These are phyloP conservation scores for Jasminum sambac DNA, from an alignment of 257 asterid genomes.

Conservation along the genomic window DNA sequence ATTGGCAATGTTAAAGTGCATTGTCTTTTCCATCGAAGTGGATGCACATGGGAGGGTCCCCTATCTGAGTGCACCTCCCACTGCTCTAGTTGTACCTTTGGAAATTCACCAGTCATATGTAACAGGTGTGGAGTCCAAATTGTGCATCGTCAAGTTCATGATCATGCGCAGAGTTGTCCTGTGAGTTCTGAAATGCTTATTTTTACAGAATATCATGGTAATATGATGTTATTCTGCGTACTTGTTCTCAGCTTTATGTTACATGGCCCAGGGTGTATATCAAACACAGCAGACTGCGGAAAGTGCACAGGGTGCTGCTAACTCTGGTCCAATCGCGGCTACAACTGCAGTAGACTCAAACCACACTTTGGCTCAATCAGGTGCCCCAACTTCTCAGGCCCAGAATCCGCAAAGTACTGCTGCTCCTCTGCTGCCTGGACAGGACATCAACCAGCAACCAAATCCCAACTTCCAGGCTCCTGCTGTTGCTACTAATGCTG, in stretches of 20 bases:
- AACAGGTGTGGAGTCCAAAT: constrained; percentile 82
- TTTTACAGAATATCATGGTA: neutral
- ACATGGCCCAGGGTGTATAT: constrained; percentile 58
- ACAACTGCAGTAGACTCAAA: constrained; percentile 39
- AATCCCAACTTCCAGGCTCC: constrained; percentile 50
- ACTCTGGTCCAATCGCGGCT: constrained; percentile 43
- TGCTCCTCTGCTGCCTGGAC: constrained; percentile 51
- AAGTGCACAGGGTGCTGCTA: constrained; percentile 34
- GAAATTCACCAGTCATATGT: constrained; percentile 86
- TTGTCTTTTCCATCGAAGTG: constrained; percentile 81
- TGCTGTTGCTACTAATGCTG: constrained; percentile 41
- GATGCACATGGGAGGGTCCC: constrained; percentile 93
- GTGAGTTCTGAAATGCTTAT: constrained; percentile 49
- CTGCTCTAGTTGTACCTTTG: constrained; percentile 76
- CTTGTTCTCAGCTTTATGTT: constrained; percentile 9
- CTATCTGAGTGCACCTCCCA: constrained; percentile 71
- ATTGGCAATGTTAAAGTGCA: constrained; percentile 84
- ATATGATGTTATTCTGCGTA: neutral
- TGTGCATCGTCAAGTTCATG: constrained; percentile 93
- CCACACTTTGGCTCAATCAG: constrained; percentile 47
- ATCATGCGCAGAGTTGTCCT: constrained; percentile 86
- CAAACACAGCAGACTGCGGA: constrained; percentile 62
- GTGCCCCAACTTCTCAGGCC: constrained; percentile 47
- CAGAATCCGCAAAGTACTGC: constrained; percentile 50
- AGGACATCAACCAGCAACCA: constrained; percentile 45